A percentile compares a stretch with the other conserved stretches of the same genome.
Conservation (phyloP, 140 eudicot species). For the Oenanthe javanica region DNA sequence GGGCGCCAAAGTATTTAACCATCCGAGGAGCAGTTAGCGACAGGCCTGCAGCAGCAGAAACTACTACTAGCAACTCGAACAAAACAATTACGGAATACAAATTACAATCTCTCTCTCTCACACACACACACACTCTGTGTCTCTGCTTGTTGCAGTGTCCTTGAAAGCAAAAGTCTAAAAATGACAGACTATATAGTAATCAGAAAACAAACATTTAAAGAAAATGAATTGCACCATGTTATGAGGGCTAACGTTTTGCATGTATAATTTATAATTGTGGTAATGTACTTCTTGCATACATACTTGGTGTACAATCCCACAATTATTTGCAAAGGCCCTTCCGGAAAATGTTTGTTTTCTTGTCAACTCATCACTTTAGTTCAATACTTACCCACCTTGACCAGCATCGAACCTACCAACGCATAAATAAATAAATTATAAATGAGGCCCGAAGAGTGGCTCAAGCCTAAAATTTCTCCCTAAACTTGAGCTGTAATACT, state of each 20-base stretch:
- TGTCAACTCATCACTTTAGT: background rate
- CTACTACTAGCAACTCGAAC: background rate
- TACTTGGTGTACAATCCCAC: background rate
- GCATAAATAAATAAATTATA: too few species aligned
- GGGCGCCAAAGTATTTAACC: too few species aligned
- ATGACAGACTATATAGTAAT: conserved; percentile 1
- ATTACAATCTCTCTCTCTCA: background rate
- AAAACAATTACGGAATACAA: background rate
- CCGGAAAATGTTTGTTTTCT: background rate
- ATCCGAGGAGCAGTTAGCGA: background rate
- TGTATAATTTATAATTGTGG: background rate
- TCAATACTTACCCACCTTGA: background rate
- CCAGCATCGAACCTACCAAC: background rate
- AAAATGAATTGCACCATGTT: background rate
- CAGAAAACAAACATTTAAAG: background rate
- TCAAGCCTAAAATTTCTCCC: too few species aligned
- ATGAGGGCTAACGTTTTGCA: background rate
- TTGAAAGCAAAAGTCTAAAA: conserved; percentile 1
- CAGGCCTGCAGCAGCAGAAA: conserved; percentile 1
- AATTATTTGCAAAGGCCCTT: background rate
- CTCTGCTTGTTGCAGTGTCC: background rate
- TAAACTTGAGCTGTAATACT: too few species aligned
- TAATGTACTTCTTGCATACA: conserved; percentile 5
- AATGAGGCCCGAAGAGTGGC: too few species aligned
- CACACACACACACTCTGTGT: background rate